Evolutionary conservation across 2,329 filamentous ascomycete species (phyloP), one percentile per base, ranked within the genome.

Genomic region (Furcasterigmium sp.): DNA sequence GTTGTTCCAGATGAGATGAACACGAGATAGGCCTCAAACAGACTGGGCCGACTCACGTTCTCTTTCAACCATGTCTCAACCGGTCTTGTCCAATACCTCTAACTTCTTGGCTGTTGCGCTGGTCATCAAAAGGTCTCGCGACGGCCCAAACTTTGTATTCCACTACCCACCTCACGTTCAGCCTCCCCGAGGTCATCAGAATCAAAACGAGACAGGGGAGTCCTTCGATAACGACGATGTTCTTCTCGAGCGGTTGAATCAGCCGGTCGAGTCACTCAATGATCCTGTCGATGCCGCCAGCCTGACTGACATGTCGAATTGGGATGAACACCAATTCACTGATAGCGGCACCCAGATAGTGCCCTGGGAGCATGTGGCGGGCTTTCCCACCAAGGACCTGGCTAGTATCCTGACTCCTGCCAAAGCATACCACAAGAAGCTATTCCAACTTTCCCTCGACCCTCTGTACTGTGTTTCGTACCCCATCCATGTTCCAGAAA

Each of bases 91-190:
- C 43, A 76, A 69, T 56, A 59, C 65, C 28, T 70, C 74, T 51
- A 80, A 79, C 57, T 75, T 80, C 50, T 62, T 91, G 41, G 86
- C 83, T 34, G 80, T 91, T 45, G 80, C 87, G 41, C 76, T 91
- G 30, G 80, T 90, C 51, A 80, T 87, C 55, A 80, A 80, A 55
- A 78, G 85, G 51, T 87, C 85, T 26, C 81, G 85, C 51, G 85
- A 87, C 53, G 88, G 89, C 14, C 86, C 89, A 21, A 80, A 82
- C 50, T 85, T 93, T 55, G 85, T 93, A 55, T 95, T 91, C 63
- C 87, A 95, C 63, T 93, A 93, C 57, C 89, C 89, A n/a, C 76
- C 82, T n/a, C 61, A 68, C 37, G 70, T 78, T 35, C 58, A 57
- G 8, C 59, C 53, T 64, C 69, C 56, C 62, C 72, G 51, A 26